Conservation (phyloP, 2,329 filamentous ascomycete genomes). For the Talaromyces sp. region DNA sequence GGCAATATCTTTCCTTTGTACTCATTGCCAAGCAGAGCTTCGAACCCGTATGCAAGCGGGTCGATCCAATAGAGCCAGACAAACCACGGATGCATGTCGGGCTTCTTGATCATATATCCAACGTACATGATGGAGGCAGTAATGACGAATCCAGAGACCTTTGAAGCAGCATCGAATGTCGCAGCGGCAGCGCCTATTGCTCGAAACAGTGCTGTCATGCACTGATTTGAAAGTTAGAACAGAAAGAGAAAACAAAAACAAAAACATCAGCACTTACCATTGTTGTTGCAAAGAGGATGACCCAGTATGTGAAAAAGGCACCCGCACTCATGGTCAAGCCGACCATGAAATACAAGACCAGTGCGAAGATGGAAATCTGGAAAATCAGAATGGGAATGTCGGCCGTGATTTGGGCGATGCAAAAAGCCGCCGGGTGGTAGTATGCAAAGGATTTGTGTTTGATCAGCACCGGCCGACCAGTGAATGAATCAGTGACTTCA, state of each 20-base stretch:
- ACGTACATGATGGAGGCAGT: constrained; percentile 35
- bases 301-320: constrained; percentile 61
- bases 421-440: constrained; percentile 51
- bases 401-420: constrained; percentile 41
- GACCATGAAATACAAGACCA: constrained; percentile 63
- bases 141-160: constrained; percentile 42
- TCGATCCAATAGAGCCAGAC: constrained; percentile 42
- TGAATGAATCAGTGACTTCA: constrained; percentile 62
- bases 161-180: constrained; percentile 58
- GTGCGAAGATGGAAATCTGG: constrained; percentile 55
- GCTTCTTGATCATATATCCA: constrained; percentile 43
- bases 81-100: constrained; percentile 52
- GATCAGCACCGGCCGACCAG: constrained; percentile 54
- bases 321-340: constrained; percentile 49
- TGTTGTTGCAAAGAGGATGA: constrained; percentile 48
- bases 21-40: constrained; percentile 34
- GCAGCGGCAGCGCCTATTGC: constrained; percentile 52
- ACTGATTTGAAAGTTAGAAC: constrained; percentile 22
- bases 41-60: constrained; percentile 35
- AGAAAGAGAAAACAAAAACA: not conserved
- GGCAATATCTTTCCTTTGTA: constrained; percentile 32
- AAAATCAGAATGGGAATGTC: constrained; percentile 55
- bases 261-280: constrained; percentile 40
- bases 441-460: constrained; percentile 58
- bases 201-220: constrained; percentile 57